Evolutionary conservation across 2,329 filamentous ascomycete species (phyloP).

Genomic region (Aspergillus quadricinctus): DNA sequence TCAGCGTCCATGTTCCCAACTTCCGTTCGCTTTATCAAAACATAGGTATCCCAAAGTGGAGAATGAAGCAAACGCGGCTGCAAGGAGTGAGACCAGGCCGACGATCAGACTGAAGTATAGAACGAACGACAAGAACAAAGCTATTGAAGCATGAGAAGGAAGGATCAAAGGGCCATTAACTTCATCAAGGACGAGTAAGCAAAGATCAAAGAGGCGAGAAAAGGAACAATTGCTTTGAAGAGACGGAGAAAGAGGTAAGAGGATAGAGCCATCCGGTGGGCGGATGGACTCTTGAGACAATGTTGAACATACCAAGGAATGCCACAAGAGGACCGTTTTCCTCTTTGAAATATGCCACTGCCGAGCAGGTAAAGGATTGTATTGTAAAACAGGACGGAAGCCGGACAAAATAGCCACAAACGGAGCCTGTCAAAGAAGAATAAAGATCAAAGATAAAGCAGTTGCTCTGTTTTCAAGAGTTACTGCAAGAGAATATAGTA

Average conservation of each 20-base stretch:
- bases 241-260: not conserved
- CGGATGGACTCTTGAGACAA: conserved; percentile 6
- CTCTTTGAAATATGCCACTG: conserved; percentile 18
- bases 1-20: conserved; percentile 26
- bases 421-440: conserved; percentile 4
- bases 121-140: conserved; percentile 14
- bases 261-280: not conserved
- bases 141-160: conserved; percentile 8
- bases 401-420: not conserved
- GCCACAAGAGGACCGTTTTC: conserved; percentile 13
- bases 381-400: conserved; percentile 1
- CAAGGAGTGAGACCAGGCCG: conserved; percentile 23
- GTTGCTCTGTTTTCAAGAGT: not conserved
- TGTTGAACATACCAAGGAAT: conserved; percentile 22
- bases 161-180: not conserved
- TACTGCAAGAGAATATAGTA: conserved; percentile 4
- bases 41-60: conserved; percentile 10
- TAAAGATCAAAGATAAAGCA: conserved; percentile 5
- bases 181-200: conserved; percentile 4
- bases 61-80: conserved; percentile 22
- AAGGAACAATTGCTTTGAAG: conserved; percentile 3
- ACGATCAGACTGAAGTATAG: conserved; percentile 19
- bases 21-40: conserved; percentile 6
- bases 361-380: conserved; percentile 15
- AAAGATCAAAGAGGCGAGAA: conserved; percentile 6